A percentile compares a stretch with the other conserved stretches of the same genome.
These are phyloP conservation scores for Aspergillus quadricinctus DNA, from an alignment of 2,329 filamentous ascomycete species.

Conservation along the genomic window DNA sequence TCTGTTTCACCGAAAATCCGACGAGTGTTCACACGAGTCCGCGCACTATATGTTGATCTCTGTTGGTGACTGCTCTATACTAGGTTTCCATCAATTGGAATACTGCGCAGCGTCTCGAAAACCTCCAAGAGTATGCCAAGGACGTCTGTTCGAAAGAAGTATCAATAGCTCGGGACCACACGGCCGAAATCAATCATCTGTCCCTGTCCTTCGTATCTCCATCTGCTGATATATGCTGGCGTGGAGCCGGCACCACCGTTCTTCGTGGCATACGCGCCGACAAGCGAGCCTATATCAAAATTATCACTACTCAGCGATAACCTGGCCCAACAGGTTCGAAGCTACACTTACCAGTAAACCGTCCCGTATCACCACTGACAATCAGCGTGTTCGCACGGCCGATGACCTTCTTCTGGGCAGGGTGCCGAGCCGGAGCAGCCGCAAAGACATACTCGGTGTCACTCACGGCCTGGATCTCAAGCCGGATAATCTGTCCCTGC, in stretches of 20 bases:
- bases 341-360: conserved; percentile 1
- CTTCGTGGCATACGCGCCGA: conserved; percentile 1
- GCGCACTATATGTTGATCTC: not conserved
- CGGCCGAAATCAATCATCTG: not conserved
- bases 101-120: not conserved
- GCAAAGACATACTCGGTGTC: conserved; percentile 2
- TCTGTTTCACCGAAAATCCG: not conserved
- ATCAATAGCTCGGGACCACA: not conserved
- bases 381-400: not conserved
- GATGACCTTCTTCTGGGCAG: not conserved
- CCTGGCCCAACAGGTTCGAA: not conserved
- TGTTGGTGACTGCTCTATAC: not conserved
- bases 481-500: not conserved
- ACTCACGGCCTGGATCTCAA: conserved; percentile 4
- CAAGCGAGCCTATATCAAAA: not conserved
- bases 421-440: not conserved
- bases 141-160: not conserved
- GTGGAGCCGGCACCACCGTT: conserved; percentile 1
- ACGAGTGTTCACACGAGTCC: not conserved
- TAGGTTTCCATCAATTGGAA: not conserved
- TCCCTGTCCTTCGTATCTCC: conserved; percentile 2
- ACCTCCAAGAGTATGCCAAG: not conserved
- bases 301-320: not conserved
- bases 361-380: conserved; percentile 4
- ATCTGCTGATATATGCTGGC: conserved; percentile 4